These are phyloP conservation scores for Oryza punctata DNA, from an alignment of 176 grass and related monocot species.

Conservation along the genomic window DNA sequence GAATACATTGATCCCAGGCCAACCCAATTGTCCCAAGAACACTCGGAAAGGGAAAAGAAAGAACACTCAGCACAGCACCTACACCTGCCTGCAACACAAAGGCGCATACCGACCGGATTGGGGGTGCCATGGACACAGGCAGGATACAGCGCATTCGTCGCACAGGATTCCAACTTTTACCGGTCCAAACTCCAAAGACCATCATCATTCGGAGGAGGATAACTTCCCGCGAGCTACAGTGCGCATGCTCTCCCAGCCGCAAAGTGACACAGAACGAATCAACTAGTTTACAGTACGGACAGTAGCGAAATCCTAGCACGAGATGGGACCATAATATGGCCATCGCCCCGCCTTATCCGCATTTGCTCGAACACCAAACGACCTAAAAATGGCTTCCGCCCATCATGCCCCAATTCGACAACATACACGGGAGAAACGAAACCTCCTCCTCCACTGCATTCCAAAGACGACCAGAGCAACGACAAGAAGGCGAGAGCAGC, in stretches of 20 bases:
- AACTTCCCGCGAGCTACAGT: background rate
- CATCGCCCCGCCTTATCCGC: background rate
- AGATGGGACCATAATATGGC: background rate
- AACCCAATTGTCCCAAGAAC: background rate
- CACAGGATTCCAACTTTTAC: background rate
- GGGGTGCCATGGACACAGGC: constrained; percentile 5
- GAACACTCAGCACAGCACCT: background rate
- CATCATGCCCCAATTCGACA: background rate
- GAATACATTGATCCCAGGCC: background rate
- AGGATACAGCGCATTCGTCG: background rate
- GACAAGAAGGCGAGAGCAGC: too few relatives aligned
- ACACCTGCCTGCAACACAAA: background rate
- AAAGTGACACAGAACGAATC: background rate
- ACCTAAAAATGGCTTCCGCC: background rate
- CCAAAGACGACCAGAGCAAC: background rate
- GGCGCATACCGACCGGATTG: background rate
- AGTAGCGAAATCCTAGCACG: background rate
- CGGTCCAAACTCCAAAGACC: background rate
- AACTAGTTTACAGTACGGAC: background rate
- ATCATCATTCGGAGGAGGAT: background rate
- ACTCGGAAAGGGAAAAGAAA: background rate
- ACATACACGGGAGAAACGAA: background rate
- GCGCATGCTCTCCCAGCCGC: background rate
- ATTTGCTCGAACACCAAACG: background rate
- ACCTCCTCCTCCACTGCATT: too few relatives aligned